Base-by-base conservation (phyloP, 345 rosid species). In the Pistacia vera region DNA sequence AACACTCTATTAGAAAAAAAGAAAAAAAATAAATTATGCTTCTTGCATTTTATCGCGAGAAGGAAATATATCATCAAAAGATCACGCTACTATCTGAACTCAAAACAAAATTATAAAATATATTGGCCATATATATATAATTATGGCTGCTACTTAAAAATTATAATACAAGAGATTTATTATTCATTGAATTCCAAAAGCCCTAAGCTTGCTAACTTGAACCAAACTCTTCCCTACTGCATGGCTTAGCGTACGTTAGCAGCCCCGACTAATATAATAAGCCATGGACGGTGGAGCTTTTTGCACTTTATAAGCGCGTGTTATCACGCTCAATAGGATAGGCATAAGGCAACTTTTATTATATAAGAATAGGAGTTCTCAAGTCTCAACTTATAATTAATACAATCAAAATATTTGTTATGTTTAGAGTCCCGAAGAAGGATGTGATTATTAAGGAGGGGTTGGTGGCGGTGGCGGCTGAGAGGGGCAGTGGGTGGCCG, bases 271-370 rank as follows among this genome's bases (percentile, higher is more conserved):
- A 51, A 35, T 49, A 33, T 30, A 30, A 73, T 30, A 49, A 73
- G 49, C 59, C 18, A 0, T 51, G 51, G 76, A 49, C 51, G 61
- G 76, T 63, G 41, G 75, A 30, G 38, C 67, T 20, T 56, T 46
- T 35, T 18, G 17, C 58, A 67, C 54, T 71, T 41, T 12, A 60
- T 41, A 22, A 2, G 25, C 67, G 58, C 67, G 67, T 72, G 67
- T 4, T 28, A 10, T 72, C 66, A 44, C 66, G 49, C 55, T 58
- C 55, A 10, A 18, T 33, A 63, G 20, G 41, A 6, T 35, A 41
- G 9, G 46, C 46, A 41, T 41, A 7, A 41, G 46, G 46, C 46
- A 30, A 30, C 33, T 30, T 2, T 30, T 30, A 30, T 30, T 30
- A 30, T 30, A 30, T 30, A 30, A 30, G 33, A 30, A 25, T 25